Percentiles rank a stretch among this genome's conserved stretches.
Conservation (phyloP, 352 stramenopile genomes). For the Pythium plurisporium region DNA sequence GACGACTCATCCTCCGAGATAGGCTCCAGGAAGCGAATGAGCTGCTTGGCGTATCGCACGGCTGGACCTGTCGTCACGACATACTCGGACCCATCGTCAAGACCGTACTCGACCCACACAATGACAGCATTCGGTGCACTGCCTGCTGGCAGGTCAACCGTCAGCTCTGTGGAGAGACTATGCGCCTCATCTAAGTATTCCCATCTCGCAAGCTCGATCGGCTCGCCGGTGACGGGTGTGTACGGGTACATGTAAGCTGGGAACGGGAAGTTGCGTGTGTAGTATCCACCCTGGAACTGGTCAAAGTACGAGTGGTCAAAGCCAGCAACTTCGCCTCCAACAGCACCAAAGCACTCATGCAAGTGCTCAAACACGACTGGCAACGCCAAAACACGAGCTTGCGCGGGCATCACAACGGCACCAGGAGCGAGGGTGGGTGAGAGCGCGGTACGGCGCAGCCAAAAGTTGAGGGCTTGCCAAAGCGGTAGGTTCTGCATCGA, state of each 20-base stretch:
- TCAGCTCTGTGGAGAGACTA: slow-evolving; percentile 22
- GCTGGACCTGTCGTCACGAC: slow-evolving; percentile 52
- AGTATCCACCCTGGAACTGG: slow-evolving; percentile 65
- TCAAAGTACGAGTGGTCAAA: slow-evolving; percentile 76
- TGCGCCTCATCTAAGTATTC: slow-evolving; percentile 42
- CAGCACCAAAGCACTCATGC: slow-evolving; percentile 73
- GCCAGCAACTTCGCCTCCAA: slow-evolving; percentile 53
- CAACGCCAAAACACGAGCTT: slow-evolving; percentile 46
- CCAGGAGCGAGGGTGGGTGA: slow-evolving; percentile 30
- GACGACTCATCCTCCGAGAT: neutral
- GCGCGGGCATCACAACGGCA: slow-evolving; percentile 44
- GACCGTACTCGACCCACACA: slow-evolving; percentile 65
- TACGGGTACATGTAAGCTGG: slow-evolving; percentile 80
- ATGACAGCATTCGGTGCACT: slow-evolving; percentile 52
- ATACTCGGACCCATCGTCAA: slow-evolving; percentile 40
- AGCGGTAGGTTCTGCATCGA: slow-evolving; percentile 83
- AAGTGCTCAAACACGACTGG: slow-evolving; percentile 69
- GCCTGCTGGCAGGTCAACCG: slow-evolving; percentile 10
- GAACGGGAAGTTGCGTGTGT: slow-evolving; percentile 74
- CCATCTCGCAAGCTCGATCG: slow-evolving; percentile 45
- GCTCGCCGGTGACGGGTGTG: slow-evolving; percentile 23
- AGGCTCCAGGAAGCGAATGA: slow-evolving; percentile 59
- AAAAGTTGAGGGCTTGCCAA: slow-evolving; percentile 84
- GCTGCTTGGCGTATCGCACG: slow-evolving; percentile 65
- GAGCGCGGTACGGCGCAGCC: slow-evolving; percentile 61